Conservation (phyloP, 2,329 filamentous ascomycete species). For the Aureobasidium leucospermi region DNA sequence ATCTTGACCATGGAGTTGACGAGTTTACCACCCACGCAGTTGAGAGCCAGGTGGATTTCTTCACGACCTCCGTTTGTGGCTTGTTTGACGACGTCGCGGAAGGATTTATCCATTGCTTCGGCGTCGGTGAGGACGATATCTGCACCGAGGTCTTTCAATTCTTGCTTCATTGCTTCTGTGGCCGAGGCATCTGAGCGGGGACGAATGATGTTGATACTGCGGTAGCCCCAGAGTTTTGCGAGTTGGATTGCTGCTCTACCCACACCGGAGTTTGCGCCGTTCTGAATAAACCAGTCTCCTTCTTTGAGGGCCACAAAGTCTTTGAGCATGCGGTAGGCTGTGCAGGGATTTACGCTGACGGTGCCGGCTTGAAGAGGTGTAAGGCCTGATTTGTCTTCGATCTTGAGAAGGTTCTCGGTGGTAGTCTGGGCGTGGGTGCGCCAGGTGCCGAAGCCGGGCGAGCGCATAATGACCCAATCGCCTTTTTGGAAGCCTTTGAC, state of each 20-base stretch:
- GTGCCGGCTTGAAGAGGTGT: constrained; percentile 75
- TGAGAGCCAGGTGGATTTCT: constrained; percentile 69
- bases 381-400: constrained; percentile 64
- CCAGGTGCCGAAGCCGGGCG: constrained; percentile 85
- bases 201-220: constrained; percentile 83
- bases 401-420: constrained; percentile 55
- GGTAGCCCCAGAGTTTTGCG: constrained; percentile 74
- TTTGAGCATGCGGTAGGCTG: constrained; percentile 85
- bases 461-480: constrained; percentile 89
- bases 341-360: constrained; percentile 86
- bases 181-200: constrained; percentile 65
- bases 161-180: constrained; percentile 56
- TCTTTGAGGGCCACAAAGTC: constrained; percentile 62
- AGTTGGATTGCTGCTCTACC: constrained; percentile 88
- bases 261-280: constrained; percentile 91
- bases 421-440: constrained; percentile 73
- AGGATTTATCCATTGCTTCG: constrained; percentile 54
- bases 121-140: constrained; percentile 56
- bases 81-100: constrained; percentile 53
- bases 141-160: constrained; percentile 55
- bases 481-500: constrained; percentile 60
- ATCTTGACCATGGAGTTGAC: constrained; percentile 71
- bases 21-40: constrained; percentile 87
- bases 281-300: constrained; percentile 89
- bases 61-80: constrained; percentile 67